These are phyloP conservation scores for Sicyos baderoa DNA, from an alignment of 306 rosid genomes.

Conservation along the genomic window DNA sequence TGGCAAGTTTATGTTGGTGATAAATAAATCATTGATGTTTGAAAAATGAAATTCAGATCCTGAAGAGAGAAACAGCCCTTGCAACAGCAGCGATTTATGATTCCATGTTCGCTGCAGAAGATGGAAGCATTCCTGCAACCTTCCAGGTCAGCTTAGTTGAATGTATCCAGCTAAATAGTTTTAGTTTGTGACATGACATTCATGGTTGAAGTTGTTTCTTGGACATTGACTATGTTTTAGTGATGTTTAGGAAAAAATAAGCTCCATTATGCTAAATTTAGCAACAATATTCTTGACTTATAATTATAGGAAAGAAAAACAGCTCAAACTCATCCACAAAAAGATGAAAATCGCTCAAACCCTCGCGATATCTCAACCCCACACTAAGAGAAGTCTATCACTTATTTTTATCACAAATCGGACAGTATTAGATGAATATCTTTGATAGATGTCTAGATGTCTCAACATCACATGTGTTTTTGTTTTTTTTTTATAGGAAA, in stretches of 20 bases:
- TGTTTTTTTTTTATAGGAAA: no score
- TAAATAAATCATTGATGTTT: background rate
- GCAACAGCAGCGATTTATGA: constrained; percentile 94
- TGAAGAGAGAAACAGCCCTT: constrained; percentile 76
- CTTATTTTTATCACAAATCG: no score
- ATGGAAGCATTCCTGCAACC: constrained; percentile 91
- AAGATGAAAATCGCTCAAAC: no score
- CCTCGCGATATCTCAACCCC: no score
- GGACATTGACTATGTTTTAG: background rate
- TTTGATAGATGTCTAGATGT: no score
- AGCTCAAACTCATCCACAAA: background rate
- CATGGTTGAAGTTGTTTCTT: constrained; percentile 1
- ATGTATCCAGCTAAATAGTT: background rate
- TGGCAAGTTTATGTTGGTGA: background rate
- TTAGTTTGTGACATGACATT: background rate
- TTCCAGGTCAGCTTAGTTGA: constrained; percentile 56
- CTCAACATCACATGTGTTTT: no score
- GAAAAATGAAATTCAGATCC: constrained; percentile 41
- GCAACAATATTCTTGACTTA: background rate
- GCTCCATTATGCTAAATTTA: no score
- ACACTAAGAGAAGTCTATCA: no score
- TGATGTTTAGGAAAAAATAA: no score
- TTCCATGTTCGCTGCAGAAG: constrained; percentile 85
- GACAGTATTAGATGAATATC: no score
- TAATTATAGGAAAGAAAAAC: background rate